Evolutionary conservation across 495 filamentous ascomycete genomes (phyloP).

Genomic region (Aspergillus hancockii): DNA sequence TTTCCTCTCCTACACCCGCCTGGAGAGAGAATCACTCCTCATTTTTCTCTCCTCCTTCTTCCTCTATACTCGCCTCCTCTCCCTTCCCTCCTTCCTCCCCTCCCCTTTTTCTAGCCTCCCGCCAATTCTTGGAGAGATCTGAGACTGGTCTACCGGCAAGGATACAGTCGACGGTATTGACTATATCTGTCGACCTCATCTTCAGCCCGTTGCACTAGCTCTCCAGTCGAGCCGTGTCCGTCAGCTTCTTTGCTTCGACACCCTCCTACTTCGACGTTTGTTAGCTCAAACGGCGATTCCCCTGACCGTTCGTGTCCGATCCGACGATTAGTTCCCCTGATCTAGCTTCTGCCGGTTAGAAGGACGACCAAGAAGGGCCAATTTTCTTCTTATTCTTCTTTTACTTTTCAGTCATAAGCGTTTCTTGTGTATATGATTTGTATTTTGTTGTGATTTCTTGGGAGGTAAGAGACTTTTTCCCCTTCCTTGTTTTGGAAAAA

Average conservation of each 20-base stretch:
- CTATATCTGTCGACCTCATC: constrained; percentile 39
- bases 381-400: constrained; percentile 17
- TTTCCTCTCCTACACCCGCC: constrained; percentile 48
- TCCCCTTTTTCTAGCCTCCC: constrained; percentile 54
- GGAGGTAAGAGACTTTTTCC: constrained; percentile 34
- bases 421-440: constrained; percentile 33
- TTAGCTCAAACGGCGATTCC: constrained; percentile 50
- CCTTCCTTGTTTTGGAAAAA: constrained; percentile 12
- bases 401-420: constrained; percentile 11
- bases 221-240: constrained; percentile 51
- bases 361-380: constrained; percentile 43
- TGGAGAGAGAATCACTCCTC: constrained; percentile 51
- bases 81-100: constrained; percentile 53
- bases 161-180: constrained; percentile 27
- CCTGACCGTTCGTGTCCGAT: constrained; percentile 39
- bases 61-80: constrained; percentile 58
- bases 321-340: constrained; percentile 42
- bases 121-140: constrained; percentile 51
- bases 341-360: constrained; percentile 51
- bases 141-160: constrained; percentile 40
- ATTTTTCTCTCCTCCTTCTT: constrained; percentile 55
- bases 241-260: constrained; percentile 42
- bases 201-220: constrained; percentile 34
- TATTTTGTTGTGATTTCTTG: constrained; percentile 33
- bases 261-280: constrained; percentile 44